A percentile compares a stretch with the other conserved stretches of the same genome.
Conservation (phyloP, 257 asterid genomes). For the Nicotiana knightiana region DNA sequence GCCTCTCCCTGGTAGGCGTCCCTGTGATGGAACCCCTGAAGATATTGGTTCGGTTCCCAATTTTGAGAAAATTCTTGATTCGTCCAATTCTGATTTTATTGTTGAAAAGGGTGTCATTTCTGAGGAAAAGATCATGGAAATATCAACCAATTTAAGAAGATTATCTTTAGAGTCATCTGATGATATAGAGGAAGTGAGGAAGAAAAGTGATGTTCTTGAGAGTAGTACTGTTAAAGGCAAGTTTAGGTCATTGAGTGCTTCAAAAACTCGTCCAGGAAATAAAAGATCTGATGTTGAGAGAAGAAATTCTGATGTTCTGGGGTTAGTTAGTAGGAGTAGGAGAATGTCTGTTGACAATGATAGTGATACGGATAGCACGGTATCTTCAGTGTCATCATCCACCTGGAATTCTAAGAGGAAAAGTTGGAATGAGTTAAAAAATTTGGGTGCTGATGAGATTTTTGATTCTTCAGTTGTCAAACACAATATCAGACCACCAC, state of each 20-base stretch:
- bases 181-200: slow-evolving; percentile 21
- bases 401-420: slow-evolving; percentile 36
- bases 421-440: slow-evolving; percentile 72
- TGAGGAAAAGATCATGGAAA: slow-evolving; percentile 36
- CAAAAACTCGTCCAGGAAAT: slow-evolving; percentile 23
- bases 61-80: slow-evolving; percentile 22
- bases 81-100: slow-evolving; percentile 29
- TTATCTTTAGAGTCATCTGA: slow-evolving; percentile 24
- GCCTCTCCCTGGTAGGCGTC: slow-evolving; percentile 55
- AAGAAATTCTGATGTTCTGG: neutral
- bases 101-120: slow-evolving; percentile 60
- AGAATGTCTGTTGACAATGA: slow-evolving; percentile 31
- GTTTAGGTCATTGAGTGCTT: slow-evolving; percentile 35
- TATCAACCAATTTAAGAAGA: slow-evolving; percentile 16
- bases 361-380: slow-evolving; percentile 41
- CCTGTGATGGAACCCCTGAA: slow-evolving; percentile 54
- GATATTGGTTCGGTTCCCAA: slow-evolving; percentile 33
- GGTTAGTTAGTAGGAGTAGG: slow-evolving; percentile 1
- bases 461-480: slow-evolving; percentile 47
- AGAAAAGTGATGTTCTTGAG: slow-evolving; percentile 11
- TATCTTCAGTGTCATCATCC: slow-evolving; percentile 29
- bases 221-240: slow-evolving; percentile 7
- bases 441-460: slow-evolving; percentile 39
- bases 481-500: slow-evolving; percentile 31
- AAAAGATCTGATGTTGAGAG: neutral